Base-by-base conservation (phyloP, 495 filamentous ascomycete species). In the Penicillium pancosmium region DNA sequence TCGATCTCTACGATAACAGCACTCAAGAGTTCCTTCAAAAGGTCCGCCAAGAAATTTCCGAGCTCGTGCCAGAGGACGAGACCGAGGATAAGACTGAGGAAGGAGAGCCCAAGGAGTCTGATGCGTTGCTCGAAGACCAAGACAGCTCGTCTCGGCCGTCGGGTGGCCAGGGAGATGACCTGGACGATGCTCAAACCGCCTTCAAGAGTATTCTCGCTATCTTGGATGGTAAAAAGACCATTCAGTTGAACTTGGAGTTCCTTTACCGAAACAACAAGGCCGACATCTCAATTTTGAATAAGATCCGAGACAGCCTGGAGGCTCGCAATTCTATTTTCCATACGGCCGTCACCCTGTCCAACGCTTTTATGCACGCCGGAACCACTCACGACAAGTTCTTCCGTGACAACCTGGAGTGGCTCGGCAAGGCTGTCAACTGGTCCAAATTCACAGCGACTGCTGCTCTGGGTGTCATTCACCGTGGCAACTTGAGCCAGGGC, bases 291-390 rank as follows among this genome's bases (percentile, higher is more conserved):
- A 95, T 97, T 59, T 83, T 99, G 53, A 97, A 96, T 78, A 98
- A 97, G 76, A 85, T 98, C 40, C 87, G 92, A 34, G 94, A 99
- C 72, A 96, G 92, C 62, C 78, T 99, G 23, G 95, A 99, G 69
- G 91, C 91, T 41, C 83, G 95, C 35, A 97, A 97, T 72, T 98
- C 94, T 23, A 99, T 99, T 55, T 99, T 97, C 82, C 95, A 99
- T 73, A 94, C 90, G 4, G 91, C 92, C 1, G 91, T 98, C 40
- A 98, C 94, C 0, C 91, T 99, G 61, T 93, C 94, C 59, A 97
- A 97, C 70, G 95, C 92, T 12, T 98, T 99, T 73, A 99, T 98
- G 93, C 94, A 99, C 67, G 91, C 95, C n/a, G 95, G 95, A 35
- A 98, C 95, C 8, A 97, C 93, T 0, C 92, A 93, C 60, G 95